Base-by-base conservation (phyloP, 352 stramenopile genomes). In the Globisporangium okanoganense region DNA sequence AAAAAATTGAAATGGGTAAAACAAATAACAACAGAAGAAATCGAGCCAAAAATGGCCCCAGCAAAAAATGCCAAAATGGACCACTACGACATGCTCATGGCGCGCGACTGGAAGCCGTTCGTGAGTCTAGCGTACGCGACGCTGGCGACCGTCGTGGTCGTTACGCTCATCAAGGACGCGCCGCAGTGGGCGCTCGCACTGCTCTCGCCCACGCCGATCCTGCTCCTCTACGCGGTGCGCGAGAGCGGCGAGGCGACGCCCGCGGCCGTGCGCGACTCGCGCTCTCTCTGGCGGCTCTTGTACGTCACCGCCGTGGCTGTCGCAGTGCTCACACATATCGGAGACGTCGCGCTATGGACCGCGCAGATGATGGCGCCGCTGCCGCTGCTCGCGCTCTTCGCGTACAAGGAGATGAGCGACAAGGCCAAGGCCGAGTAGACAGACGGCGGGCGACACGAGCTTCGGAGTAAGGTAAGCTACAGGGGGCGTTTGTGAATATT, bases 121-220 rank as follows among this genome's bases (percentile, higher is more conserved):
- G 13, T 25, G 48, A 40, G 48, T 25, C 48, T 54, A 5, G 16
- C 48, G 25, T 54, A 54, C 48, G 48, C 48, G 25, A 22, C 48
- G 16, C 25, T 40, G 48, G 48, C 48, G 24, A 18, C 27, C 5
- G 12, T 52, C 45, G 45, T 52, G 45, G 45, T 52, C 24, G 45
- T 52, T 24, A 52, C 45, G 48, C 48, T 48, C 41, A 48, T 48
- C 41, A 25, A 54, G 48, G 48, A 54, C 27, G 27, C 31, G 27
- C 48, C 48, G 16, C 48, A 36, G 48, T 54, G 48, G 48, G 48
- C 48, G 18, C 48, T 31, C 25, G 48, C 48, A 25, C 48, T 54
- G 27, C 48, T 54, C 48, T 54, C 48, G 3, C 48, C 48, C 24
- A 29, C 36, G 48, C 48, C 48, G 7, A 54, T 54, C 27, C 25